phyloP scores from a whole-genome alignment of 2,329 filamentous ascomycete species.

The Stemphylium beticola region DNA sequence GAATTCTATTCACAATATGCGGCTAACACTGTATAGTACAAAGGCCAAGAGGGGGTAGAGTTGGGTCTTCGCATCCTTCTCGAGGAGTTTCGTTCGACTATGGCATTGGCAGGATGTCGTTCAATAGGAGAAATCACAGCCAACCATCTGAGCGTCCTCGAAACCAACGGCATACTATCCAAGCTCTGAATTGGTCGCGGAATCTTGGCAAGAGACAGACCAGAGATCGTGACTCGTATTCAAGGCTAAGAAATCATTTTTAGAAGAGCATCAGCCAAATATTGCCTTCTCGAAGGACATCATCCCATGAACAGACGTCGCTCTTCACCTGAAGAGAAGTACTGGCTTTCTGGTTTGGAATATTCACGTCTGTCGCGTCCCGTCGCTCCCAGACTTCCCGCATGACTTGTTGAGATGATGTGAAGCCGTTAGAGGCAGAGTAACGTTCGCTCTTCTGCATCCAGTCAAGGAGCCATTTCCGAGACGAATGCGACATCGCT shows the following conservation, averaged over 20 bases:
- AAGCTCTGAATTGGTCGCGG: neutral
- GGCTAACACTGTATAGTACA: slow-evolving; percentile 31
- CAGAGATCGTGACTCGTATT: too few species aligned
- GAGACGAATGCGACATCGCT: slow-evolving; percentile 14
- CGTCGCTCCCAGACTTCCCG: neutral
- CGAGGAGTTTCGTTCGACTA: slow-evolving; percentile 37
- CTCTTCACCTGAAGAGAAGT: neutral
- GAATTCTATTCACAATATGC: neutral
- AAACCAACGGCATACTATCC: slow-evolving; percentile 5
- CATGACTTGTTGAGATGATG: neutral
- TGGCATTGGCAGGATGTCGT: slow-evolving; percentile 34
- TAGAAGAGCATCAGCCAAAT: neutral
- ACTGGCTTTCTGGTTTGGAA: neutral
- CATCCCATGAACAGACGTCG: neutral
- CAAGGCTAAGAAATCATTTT: neutral
- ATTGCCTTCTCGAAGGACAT: neutral
- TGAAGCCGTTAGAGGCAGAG: neutral
- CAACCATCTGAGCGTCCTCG: slow-evolving; percentile 17
- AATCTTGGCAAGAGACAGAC: neutral
- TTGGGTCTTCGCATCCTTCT: slow-evolving; percentile 53
- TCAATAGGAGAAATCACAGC: slow-evolving; percentile 14
- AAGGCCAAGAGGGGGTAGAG: slow-evolving; percentile 49
- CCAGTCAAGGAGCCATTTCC: slow-evolving; percentile 21
- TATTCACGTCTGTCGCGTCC: neutral
- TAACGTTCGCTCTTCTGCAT: slow-evolving; percentile 13